phyloP scores from a whole-genome alignment of 2,329 filamentous ascomycete species.

The Fusarium sulawesiense region DNA sequence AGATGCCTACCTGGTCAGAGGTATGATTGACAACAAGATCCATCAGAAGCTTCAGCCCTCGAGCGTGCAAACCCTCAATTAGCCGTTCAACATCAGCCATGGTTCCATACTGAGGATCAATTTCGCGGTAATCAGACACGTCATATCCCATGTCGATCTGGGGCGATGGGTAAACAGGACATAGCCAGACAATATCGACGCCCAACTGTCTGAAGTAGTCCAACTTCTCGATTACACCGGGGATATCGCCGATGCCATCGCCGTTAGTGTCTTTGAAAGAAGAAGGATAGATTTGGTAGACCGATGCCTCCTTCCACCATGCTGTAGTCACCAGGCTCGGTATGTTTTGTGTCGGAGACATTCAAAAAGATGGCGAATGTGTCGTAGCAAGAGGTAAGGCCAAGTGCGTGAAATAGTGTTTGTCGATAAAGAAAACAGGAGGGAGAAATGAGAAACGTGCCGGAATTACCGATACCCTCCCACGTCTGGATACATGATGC shows the following conservation, averaged over 20 bases:
- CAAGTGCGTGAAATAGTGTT: not conserved
- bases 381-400: not conserved
- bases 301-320: conserved; percentile 68
- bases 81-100: conserved; percentile 72
- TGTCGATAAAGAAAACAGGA: too few species aligned
- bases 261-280: conserved; percentile 67
- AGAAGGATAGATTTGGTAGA: conserved; percentile 62
- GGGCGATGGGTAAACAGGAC: conserved; percentile 72
- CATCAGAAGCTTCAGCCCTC: conserved; percentile 76
- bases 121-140: conserved; percentile 72
- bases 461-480: not conserved
- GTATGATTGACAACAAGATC: conserved; percentile 85
- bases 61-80: conserved; percentile 67
- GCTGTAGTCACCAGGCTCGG: conserved; percentile 6
- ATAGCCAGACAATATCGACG: conserved; percentile 74
- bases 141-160: conserved; percentile 79
- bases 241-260: conserved; percentile 71
- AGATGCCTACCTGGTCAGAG: conserved; percentile 51
- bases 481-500: conserved; percentile 4
- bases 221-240: conserved; percentile 69
- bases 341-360: conserved; percentile 1
- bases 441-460: too few species aligned
- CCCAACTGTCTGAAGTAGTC: conserved; percentile 71
- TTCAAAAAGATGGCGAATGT: not conserved
- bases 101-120: conserved; percentile 74